These are phyloP conservation scores for Phytophthora macrochlamydospora DNA, from an alignment of 352 stramenopile genomes.

Conservation along the genomic window DNA sequence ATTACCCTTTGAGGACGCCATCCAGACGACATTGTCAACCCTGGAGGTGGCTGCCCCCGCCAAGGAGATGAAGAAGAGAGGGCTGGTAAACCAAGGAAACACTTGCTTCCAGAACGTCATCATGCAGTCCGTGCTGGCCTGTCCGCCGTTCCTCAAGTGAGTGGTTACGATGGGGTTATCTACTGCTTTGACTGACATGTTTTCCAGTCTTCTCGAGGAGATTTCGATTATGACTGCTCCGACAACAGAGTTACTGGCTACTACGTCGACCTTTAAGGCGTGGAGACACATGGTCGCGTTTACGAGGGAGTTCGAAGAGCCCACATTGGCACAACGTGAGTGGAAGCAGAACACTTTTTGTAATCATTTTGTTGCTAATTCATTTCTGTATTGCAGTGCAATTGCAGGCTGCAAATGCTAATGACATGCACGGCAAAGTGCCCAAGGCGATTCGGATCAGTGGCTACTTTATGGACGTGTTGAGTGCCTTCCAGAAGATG, in stretches of 20 bases:
- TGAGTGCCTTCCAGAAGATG: conserved; percentile 85
- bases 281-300: conserved; percentile 86
- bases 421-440: conserved; percentile 51
- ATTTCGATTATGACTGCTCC: conserved; percentile 60
- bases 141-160: conserved; percentile 82
- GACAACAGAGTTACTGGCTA: conserved; percentile 50
- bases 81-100: conserved; percentile 86
- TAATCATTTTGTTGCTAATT: conserved; percentile 1
- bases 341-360: conserved; percentile 4
- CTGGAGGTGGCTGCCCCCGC: conserved; percentile 66
- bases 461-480: conserved; percentile 81
- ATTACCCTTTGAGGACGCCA: conserved; percentile 65
- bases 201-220: conserved; percentile 60
- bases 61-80: conserved; percentile 86
- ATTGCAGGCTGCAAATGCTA: conserved; percentile 24
- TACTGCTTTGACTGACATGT: conserved; percentile 4
- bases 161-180: conserved; percentile 8
- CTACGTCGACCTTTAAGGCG: conserved; percentile 58
- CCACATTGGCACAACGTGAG: conserved; percentile 68
- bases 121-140: conserved; percentile 81
- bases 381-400: conserved; percentile 28
- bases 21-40: conserved; percentile 60
- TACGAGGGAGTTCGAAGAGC: conserved; percentile 83
- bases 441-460: conserved; percentile 79
- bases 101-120: conserved; percentile 91